Evolutionary conservation across 148 eudicot species (phyloP).

Genomic region (Gaultheria prostrata): DNA sequence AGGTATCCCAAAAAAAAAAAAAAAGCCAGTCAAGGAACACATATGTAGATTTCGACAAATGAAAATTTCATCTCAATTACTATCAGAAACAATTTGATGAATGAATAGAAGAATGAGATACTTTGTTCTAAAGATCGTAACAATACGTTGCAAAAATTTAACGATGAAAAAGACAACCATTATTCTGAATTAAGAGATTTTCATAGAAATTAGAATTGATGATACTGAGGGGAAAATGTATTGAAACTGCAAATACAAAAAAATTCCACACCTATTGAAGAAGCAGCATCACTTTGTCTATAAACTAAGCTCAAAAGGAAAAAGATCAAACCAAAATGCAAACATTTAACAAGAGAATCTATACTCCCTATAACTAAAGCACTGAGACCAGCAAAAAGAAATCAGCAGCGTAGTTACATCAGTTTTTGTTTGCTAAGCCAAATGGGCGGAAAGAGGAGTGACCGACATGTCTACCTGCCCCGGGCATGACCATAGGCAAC

Average conservation of each 20-base stretch:
- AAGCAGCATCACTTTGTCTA: too few species aligned
- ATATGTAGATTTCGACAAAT: too few species aligned
- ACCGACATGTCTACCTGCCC: not conserved
- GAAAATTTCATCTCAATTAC: too few species aligned
- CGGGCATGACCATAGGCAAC: not conserved
- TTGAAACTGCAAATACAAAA: too few species aligned
- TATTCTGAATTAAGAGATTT: not conserved
- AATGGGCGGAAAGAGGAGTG: not conserved
- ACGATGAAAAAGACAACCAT: not conserved
- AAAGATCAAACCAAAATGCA: not conserved
- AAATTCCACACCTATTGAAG: too few species aligned
- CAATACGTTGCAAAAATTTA: not conserved
- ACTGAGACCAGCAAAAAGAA: not conserved
- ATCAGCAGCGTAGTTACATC: not conserved
- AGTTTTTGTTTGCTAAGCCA: not conserved
- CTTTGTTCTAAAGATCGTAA: not conserved
- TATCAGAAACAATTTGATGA: too few species aligned
- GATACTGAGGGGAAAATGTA: too few species aligned
- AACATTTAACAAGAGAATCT: not conserved
- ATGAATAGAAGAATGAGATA: not conserved
- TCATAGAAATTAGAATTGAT: not conserved
- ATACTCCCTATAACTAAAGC: not conserved
- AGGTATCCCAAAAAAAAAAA: too few species aligned
- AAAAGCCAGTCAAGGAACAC: too few species aligned
- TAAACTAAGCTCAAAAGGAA: too few species aligned